phyloP scores from a whole-genome alignment of 305 asterid species.

The Fraxinus baroniana region DNA sequence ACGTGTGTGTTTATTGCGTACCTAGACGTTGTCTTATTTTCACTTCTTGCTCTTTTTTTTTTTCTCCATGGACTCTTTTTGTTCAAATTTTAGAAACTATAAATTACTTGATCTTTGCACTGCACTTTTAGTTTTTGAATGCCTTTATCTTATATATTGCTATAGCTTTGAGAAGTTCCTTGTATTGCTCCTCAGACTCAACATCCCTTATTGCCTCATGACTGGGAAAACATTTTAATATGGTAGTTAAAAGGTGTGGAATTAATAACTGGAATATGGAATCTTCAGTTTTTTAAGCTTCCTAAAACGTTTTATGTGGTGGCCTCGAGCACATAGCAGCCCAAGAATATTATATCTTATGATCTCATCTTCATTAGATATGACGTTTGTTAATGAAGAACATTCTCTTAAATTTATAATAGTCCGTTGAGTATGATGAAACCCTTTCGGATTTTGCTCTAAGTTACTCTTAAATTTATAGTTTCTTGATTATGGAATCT shows the following conservation, averaged over 20 bases:
- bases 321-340: background rate
- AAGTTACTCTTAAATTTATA: too few relatives aligned
- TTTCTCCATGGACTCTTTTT: background rate
- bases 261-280: background rate
- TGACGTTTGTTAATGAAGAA: background rate
- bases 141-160: background rate
- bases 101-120: background rate
- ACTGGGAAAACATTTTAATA: background rate
- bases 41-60: too few relatives aligned
- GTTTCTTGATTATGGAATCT: too few relatives aligned
- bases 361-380: background rate
- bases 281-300: background rate
- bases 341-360: background rate
- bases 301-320: background rate
- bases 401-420: too few relatives aligned
- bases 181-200: background rate
- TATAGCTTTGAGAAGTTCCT: background rate
- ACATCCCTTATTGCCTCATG: background rate
- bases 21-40: background rate
- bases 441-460: too few relatives aligned
- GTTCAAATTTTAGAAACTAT: background rate
- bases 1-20: background rate
- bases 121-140: background rate
- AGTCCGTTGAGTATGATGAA: too few relatives aligned
- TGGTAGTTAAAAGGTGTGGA: background rate